phyloP scores from a whole-genome alignment of 139 green algal genomes.

The Chlamydomonas sp. region DNA sequence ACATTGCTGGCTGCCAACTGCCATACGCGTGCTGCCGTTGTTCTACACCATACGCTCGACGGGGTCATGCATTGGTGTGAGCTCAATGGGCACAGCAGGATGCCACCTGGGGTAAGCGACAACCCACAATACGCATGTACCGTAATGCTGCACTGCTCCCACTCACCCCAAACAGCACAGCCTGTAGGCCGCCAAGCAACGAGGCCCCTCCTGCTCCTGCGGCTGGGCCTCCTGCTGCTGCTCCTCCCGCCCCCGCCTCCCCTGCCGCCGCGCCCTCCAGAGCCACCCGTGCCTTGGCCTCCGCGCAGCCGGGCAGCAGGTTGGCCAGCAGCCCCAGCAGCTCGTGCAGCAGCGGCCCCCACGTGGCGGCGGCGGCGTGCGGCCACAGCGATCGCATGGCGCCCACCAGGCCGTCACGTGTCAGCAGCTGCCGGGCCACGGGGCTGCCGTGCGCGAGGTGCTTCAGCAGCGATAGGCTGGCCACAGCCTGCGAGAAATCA shows the following conservation, averaged over 20 bases:
- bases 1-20: no score
- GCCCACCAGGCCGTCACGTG: conserved; percentile 37
- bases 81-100: no score
- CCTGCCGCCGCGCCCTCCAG: not conserved
- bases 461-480: conserved; percentile 51
- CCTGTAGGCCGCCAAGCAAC: conserved; percentile 1
- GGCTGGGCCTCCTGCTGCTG: not conserved
- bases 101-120: no score
- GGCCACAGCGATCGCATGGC: conserved; percentile 44
- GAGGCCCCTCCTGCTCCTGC: not conserved
- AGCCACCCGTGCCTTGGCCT: conserved; percentile 41
- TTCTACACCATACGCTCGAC: no score
- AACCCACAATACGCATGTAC: not conserved
- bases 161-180: conserved; percentile 6
- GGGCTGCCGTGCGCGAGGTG: conserved; percentile 48
- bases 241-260: not conserved
- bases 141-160: not conserved
- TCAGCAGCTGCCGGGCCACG: conserved; percentile 26
- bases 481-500: not conserved
- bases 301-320: conserved; percentile 46
- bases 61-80: not conserved
- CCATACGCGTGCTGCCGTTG: no score
- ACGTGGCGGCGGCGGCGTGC: conserved; percentile 13
- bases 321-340: conserved; percentile 57
- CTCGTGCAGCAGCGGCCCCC: conserved; percentile 59